These are phyloP conservation scores for Circinella umbellata DNA, from an alignment of 371 early-diverging fungal species.

Conservation along the genomic window DNA sequence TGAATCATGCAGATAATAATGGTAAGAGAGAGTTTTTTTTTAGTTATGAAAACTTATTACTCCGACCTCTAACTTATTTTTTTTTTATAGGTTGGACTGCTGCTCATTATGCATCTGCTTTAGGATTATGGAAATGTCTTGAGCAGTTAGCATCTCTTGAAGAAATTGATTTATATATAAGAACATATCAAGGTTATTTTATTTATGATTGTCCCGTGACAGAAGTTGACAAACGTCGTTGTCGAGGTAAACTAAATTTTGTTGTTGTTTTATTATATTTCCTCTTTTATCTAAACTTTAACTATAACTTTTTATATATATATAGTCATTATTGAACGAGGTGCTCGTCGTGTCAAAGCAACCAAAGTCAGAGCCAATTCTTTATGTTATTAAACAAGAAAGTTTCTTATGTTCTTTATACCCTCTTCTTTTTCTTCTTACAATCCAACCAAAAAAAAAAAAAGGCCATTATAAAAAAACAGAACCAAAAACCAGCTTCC, in stretches of 20 bases:
- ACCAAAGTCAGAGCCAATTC: neutral
- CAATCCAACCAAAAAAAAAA: neutral
- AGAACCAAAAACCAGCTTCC: too few relatives aligned
- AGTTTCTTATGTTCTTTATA: neutral
- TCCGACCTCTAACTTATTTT: neutral
- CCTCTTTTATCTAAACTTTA: too few relatives aligned
- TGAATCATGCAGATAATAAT: conserved; percentile 44
- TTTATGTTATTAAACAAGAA: neutral
- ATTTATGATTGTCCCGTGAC: conserved; percentile 48
- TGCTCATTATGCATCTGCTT: conserved; percentile 51
- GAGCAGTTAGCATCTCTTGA: conserved; percentile 32
- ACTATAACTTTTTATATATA: too few relatives aligned
- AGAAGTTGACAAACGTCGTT: conserved; percentile 32
- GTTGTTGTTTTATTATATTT: neutral
- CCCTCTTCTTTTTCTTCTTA: conserved; percentile 1
- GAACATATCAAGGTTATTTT: conserved; percentile 34
- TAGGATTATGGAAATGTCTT: conserved; percentile 44
- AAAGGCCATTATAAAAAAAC: too few relatives aligned
- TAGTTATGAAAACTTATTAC: neutral
- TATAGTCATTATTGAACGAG: conserved; percentile 18
- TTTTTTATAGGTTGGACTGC: conserved; percentile 49
- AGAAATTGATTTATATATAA: conserved; percentile 34
- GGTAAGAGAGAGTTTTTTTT: conserved; percentile 21
- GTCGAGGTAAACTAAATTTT: conserved; percentile 42
- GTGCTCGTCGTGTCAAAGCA: conserved; percentile 5